phyloP scores from a whole-genome alignment of 148 eudicot genomes.

The Silene latifolia region DNA sequence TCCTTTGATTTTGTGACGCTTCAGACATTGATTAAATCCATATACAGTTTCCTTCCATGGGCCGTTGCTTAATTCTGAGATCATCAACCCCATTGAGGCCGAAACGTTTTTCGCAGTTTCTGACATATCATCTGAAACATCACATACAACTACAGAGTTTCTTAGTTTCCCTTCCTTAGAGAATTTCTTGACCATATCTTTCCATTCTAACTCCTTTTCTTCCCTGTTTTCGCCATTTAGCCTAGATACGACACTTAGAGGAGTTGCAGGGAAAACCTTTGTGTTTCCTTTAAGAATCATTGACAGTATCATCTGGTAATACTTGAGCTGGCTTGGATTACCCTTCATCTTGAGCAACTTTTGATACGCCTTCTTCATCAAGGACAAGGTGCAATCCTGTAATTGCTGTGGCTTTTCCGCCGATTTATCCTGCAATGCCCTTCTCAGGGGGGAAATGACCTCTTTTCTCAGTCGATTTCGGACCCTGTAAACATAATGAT shows the following conservation, averaged over 20 bases:
- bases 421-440: slow-evolving; percentile 5
- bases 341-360: slow-evolving; percentile 19
- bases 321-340: background rate
- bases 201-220: slow-evolving; percentile 16
- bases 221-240: background rate
- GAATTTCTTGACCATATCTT: slow-evolving; percentile 5
- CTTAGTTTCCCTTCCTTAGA: background rate
- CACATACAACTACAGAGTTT: slow-evolving; percentile 18
- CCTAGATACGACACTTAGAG: slow-evolving; percentile 5
- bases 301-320: slow-evolving; percentile 2
- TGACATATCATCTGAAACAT: slow-evolving; percentile 11
- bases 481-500: slow-evolving; percentile 15
- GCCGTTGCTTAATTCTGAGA: slow-evolving; percentile 10
- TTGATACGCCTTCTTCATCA: slow-evolving; percentile 22
- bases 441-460: slow-evolving; percentile 6
- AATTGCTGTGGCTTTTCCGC: background rate
- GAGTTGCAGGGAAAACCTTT: background rate
- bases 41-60: slow-evolving; percentile 18
- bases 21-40: slow-evolving; percentile 3
- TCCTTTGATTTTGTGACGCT: slow-evolving; percentile 14
- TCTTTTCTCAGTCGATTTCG: slow-evolving; percentile 19
- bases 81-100: slow-evolving; percentile 18
- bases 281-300: slow-evolving; percentile 13
- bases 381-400: background rate
- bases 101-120: background rate